Conservation (phyloP, 2,329 filamentous ascomycete genomes). For the Neocatenulostroma microsporum region DNA sequence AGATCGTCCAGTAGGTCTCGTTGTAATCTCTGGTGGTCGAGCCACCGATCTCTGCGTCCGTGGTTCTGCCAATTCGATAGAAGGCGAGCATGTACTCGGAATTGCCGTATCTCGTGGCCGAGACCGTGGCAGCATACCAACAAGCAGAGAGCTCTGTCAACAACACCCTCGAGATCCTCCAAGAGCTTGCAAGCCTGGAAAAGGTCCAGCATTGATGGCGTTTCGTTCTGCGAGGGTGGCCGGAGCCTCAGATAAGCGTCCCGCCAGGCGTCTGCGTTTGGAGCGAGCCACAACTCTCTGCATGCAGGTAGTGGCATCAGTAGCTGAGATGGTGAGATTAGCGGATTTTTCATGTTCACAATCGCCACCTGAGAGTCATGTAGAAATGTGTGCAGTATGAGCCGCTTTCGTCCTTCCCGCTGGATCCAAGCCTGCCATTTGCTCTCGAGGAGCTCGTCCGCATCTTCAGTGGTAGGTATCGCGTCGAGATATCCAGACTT, state of each 20-base stretch:
- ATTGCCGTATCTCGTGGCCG: constrained; percentile 48
- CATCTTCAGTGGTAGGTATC: constrained; percentile 43
- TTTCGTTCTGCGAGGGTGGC: constrained; percentile 25
- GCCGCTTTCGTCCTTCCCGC: constrained; percentile 58
- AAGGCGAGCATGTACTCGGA: constrained; percentile 41
- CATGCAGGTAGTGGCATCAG: constrained; percentile 56
- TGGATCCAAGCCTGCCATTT: constrained; percentile 60
- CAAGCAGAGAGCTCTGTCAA: constrained; percentile 47
- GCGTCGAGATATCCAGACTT: constrained; percentile 30
- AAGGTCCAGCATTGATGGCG: constrained; percentile 45
- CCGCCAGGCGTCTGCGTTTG: constrained; percentile 56
- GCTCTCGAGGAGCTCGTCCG: constrained; percentile 48
- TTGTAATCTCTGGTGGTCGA: constrained; percentile 19
- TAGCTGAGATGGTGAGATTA: constrained; percentile 60
- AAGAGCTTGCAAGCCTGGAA: constrained; percentile 14
- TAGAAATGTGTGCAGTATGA: constrained; percentile 56
- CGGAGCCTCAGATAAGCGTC: constrained; percentile 41
- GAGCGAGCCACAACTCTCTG: constrained; percentile 56
- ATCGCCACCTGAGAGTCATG: constrained; percentile 60
- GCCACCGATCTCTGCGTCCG: constrained; percentile 16
- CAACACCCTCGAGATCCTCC: constrained; percentile 39
- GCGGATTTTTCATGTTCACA: constrained; percentile 53
- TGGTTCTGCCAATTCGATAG: constrained; percentile 18
- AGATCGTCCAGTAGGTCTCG: constrained; percentile 19
- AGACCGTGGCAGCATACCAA: constrained; percentile 56